phyloP scores from a whole-genome alignment of 2,329 filamentous ascomycete genomes.

The Chalaropsis ovoidea region DNA sequence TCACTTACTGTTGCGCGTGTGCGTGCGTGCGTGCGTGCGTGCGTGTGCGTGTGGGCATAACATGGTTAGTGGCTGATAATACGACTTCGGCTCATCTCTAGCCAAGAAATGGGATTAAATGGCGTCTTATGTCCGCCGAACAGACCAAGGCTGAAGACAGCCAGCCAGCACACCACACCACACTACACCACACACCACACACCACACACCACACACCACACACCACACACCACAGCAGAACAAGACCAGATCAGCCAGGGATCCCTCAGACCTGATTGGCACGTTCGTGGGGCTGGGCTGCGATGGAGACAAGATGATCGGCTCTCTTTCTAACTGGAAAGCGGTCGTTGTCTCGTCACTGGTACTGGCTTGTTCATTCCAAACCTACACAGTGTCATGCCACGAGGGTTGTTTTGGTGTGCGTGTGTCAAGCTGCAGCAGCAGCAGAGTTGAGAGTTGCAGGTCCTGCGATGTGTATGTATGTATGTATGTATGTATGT shows the following conservation, averaged over 20 bases:
- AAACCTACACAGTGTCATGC: conserved; percentile 11
- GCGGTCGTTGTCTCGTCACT: neutral
- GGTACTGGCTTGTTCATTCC: conserved; percentile 2
- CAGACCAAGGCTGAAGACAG: neutral
- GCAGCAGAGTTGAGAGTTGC: too few species aligned
- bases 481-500: too few species aligned
- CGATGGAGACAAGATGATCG: neutral
- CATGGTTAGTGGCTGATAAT: conserved; percentile 6
- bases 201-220: neutral
- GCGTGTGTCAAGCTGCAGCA: too few species aligned
- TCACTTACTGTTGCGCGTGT: too few species aligned
- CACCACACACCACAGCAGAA: neutral
- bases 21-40: too few species aligned
- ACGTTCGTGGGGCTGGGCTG: conserved; percentile 2
- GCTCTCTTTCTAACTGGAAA: conserved; percentile 2
- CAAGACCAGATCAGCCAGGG: neutral
- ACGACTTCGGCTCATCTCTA: conserved; percentile 2
- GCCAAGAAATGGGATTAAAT: conserved; percentile 15
- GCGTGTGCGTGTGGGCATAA: neutral
- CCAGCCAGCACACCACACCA: too few species aligned
- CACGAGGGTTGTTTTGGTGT: neutral
- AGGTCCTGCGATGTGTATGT: too few species aligned
- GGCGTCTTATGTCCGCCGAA: conserved; percentile 1
- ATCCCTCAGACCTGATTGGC: neutral
- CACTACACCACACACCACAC: neutral